A percentile compares a stretch with the other conserved stretches of the same genome.
Conservation (phyloP, 257 asterid genomes). For the Nicotiana tomentosiformis region DNA sequence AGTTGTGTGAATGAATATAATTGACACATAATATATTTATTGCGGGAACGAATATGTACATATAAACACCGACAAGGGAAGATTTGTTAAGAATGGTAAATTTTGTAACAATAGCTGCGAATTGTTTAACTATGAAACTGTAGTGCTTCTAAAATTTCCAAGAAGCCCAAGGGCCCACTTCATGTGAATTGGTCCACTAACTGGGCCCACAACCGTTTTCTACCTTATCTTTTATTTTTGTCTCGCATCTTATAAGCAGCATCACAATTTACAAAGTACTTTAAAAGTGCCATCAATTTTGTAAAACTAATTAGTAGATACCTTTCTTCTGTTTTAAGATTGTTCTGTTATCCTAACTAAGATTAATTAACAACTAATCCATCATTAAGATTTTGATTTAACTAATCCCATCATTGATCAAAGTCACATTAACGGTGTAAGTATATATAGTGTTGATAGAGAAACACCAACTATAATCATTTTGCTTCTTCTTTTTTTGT, state of each 20-base stretch:
- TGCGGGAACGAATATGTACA: too few species aligned
- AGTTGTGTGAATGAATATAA: too few species aligned
- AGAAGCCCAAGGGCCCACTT: not conserved
- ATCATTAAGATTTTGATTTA: not conserved
- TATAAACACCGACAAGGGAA: too few species aligned
- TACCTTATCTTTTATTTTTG: not conserved
- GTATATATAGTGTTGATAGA: not conserved
- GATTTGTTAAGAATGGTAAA: too few species aligned
- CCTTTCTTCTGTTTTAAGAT: conserved; percentile 1
- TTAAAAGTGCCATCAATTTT: not conserved
- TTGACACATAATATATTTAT: too few species aligned
- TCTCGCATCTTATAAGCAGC: not conserved
- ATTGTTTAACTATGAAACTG: too few species aligned
- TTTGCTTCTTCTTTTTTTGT: not conserved
- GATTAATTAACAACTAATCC: not conserved
- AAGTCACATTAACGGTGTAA: not conserved
- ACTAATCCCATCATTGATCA: not conserved
- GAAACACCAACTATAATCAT: not conserved
- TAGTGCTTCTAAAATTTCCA: too few species aligned
- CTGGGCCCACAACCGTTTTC: too few species aligned
- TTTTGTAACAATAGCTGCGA: too few species aligned
- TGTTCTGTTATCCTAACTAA: not conserved
- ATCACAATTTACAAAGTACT: not conserved
- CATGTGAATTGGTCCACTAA: not conserved
- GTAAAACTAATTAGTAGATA: not conserved